Evolutionary conservation across 1,139 yeast species (phyloP).

Genomic region (Barnettozyma hawaiiensis): DNA sequence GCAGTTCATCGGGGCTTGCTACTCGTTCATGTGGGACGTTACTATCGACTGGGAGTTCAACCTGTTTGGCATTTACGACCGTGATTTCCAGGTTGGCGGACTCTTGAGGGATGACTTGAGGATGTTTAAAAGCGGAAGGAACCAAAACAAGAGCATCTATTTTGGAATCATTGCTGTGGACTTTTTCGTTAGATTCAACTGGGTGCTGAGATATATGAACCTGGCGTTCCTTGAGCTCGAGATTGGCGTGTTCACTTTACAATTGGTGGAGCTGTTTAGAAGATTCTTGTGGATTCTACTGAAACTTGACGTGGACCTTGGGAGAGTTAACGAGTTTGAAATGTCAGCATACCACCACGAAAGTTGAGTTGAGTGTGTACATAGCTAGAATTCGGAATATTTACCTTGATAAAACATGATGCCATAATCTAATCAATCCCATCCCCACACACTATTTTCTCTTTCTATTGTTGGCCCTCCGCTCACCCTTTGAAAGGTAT

Average conservation of each 20-base stretch:
- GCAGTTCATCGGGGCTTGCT: conserved; percentile 60
- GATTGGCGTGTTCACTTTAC: conserved; percentile 58
- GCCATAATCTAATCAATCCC: too few relatives aligned
- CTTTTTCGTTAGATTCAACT: conserved; percentile 60
- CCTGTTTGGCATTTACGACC: conserved; percentile 31
- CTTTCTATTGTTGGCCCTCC: conserved; percentile 62
- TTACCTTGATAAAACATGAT: too few relatives aligned
- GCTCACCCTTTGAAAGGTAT: conserved; percentile 73
- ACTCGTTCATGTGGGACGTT: conserved; percentile 85
- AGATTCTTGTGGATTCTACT: conserved; percentile 88
- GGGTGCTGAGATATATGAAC: conserved; percentile 61
- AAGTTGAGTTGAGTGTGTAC: too few relatives aligned
- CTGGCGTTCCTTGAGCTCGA: conserved; percentile 28
- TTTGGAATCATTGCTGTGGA: conserved; percentile 53
- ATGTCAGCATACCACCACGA: conserved; percentile 32
- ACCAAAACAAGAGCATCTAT: conserved; percentile 34
- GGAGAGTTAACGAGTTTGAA: conserved; percentile 9
- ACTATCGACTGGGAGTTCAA: conserved; percentile 82
- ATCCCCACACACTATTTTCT: conserved; percentile 19
- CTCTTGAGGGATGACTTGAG: conserved; percentile 6
- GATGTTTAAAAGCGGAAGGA: conserved; percentile 1
- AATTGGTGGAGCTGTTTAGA: conserved; percentile 68
- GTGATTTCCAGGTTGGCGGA: conserved; percentile 15
- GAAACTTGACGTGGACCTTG: conserved; percentile 71
- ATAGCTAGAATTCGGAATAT: too few relatives aligned